These are phyloP conservation scores for Colletotrichum sp. DNA, from an alignment of 2,329 filamentous ascomycete species.

Conservation along the genomic window DNA sequence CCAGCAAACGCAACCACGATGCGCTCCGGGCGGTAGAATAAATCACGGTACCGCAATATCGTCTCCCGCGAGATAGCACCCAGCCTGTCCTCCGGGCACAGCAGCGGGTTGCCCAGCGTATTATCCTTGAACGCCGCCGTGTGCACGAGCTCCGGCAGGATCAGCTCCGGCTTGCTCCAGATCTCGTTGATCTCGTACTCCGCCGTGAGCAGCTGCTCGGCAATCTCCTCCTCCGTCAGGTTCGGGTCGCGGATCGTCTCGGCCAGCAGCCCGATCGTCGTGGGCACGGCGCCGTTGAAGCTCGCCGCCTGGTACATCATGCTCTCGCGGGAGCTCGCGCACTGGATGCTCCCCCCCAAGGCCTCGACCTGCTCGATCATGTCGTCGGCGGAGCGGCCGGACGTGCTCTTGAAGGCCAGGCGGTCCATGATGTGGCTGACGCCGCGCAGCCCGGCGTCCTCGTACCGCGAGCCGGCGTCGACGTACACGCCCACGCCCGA, in stretches of 20 bases:
- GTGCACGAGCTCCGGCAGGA: conserved; percentile 92
- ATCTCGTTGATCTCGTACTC: conserved; percentile 96
- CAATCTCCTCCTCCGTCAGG: conserved; percentile 86
- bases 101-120: conserved; percentile 89
- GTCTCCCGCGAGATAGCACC: conserved; percentile 74
- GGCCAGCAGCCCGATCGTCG: conserved; percentile 82
- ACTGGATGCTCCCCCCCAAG: conserved; percentile 94
- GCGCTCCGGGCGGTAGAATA: conserved; percentile 87
- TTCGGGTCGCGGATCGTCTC: conserved; percentile 90
- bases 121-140: conserved; percentile 96
- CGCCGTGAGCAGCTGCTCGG: conserved; percentile 86
- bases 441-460: conserved; percentile 82
- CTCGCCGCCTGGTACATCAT: conserved; percentile 99
- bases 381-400: conserved; percentile 73
- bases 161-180: conserved; percentile 96
- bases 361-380: conserved; percentile 89
- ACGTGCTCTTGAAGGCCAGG: conserved; percentile 91
- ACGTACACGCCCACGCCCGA: conserved; percentile 95
- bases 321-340: conserved; percentile 91
- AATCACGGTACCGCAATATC: conserved; percentile 78
- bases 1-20: conserved; percentile 97
- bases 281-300: conserved; percentile 90
- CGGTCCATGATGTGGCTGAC: conserved; percentile 97
- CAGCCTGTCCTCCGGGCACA: conserved; percentile 88
- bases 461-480: conserved; percentile 93